Base-by-base conservation (phyloP, 1,139 yeast genomes). In the Hansenula sp. region DNA sequence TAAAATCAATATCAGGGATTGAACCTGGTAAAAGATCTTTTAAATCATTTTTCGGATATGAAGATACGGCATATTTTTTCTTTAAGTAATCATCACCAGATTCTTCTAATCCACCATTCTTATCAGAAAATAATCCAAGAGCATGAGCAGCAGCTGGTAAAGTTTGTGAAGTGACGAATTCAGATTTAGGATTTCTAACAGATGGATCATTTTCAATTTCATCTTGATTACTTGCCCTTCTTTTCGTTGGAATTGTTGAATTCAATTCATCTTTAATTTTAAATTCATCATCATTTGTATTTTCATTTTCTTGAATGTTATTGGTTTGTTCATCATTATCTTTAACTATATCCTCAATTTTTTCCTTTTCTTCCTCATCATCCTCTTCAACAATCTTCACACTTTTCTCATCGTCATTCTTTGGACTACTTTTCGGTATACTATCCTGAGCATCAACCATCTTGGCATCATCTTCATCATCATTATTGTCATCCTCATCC, bases 1-100 rank as follows among this genome's bases (percentile, higher is more conserved):
- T 84, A 57, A 87, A 90, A 62, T 93, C 99, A 44, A 76, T 77
- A 61, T 86, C 81, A 10, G 99, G 99, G 25, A 90, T 83, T 33
- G 72, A 78, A 3, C 99, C 99, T 0, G 99, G 96, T 35, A 94
- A 71, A 50, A 85, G 65, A 44, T 82, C 85, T 53, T 79, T 74
- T 38, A 94, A 68, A 59, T 91, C 96, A 38, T 73, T 74, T 27
- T 81, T 79, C 0, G 99, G 99, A 60, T 83, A 93, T 16, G 93
- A 81, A 0, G 95, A 88, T 13, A 94, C 99, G 1, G 89, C 97
- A 57, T 83, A 89, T 60, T 84, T 85, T 53, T 74, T 76, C 60
- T 86, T 86, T 46, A 86, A 65, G 55, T 77, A 88, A 41, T 86
- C 96, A 45, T 80, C 83, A 9, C 89, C 90, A 6, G 68, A 67